Conservation (phyloP, 2,329 filamentous ascomycete genomes). For the Diaporthe amygdali region DNA sequence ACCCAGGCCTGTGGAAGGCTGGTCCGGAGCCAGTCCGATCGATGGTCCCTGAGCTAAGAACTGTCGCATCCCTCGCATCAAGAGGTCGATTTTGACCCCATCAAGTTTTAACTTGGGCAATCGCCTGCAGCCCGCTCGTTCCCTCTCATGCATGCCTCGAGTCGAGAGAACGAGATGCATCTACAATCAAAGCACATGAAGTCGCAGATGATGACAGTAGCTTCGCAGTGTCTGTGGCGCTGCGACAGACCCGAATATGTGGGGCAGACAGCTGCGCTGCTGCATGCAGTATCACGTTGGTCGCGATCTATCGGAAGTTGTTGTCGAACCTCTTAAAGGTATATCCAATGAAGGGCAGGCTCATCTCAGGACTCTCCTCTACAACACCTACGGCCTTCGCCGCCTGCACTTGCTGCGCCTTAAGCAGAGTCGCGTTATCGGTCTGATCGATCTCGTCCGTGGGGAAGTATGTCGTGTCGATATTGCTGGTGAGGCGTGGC, state of each 20-base stretch:
- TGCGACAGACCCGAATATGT: neutral
- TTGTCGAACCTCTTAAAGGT: conserved; percentile 96
- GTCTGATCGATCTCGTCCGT: conserved; percentile 98
- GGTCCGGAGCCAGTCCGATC: neutral
- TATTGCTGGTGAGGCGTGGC: conserved; percentile 88
- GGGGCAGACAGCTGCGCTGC: neutral
- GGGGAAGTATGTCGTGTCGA: conserved; percentile 98
- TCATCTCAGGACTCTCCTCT: conserved; percentile 91
- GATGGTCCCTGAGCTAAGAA: neutral
- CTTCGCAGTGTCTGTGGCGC: neutral
- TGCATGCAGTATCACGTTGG: neutral
- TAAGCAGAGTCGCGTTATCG: conserved; percentile 86
- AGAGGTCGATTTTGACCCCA: neutral
- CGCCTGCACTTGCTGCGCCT: conserved; percentile 76
- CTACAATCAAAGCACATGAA: neutral
- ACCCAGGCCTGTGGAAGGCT: conserved; percentile 7
- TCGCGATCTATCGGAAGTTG: conserved; percentile 61
- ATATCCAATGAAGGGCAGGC: conserved; percentile 93
- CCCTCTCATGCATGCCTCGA: neutral
- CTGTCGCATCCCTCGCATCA: neutral
- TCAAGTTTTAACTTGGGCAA: neutral
- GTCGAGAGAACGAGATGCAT: neutral
- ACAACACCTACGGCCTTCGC: conserved; percentile 41
- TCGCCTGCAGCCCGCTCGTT: neutral
- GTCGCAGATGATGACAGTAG: neutral